Evolutionary conservation across 2,329 filamentous ascomycete genomes (phyloP), one percentile per base, ranked within the genome.

Genomic region (Emericellopsis atlantica): DNA sequence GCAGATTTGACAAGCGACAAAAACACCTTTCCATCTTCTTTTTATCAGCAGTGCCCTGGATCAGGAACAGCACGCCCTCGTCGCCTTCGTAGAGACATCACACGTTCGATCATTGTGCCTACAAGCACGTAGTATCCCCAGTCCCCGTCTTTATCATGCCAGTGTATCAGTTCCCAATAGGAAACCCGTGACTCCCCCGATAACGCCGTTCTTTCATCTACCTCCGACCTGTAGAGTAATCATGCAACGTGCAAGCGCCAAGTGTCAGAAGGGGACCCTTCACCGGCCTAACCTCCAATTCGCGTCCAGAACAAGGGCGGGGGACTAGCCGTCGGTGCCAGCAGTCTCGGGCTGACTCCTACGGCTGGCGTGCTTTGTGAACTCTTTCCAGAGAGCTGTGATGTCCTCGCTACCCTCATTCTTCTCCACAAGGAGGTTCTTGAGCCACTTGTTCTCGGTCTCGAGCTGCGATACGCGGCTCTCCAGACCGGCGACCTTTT

Each of bases 361-460:
- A 36, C 53, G 47, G 40, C 46, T 51, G 21, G 40, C 54, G 44
- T 54, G 58, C 60, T 64, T 59, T 36, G 60, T 61, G 42, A 69
- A 68, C 47, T 74, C 72, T 48, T 72, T 71, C 49, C 71, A 64
- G 40, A 75, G 57, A 0, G 66, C 62, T 29, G 66, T 57, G 36
- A 75, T 61, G 43, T 73, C 64, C 32, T 75, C 71, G 49, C 65
- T 70, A 48, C 69, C 69, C 47, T 81, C 81, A 50, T 86, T 85
- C 70, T 89, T 90, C 60, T 89, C 84, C 39, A 84, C 83, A 37
- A 90, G 76, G 32, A 88, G 68, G 57, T 83, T 81, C 69, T 84
- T 84, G 48, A 88, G 63, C 83, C 82, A 87, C 56, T 83, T 81
- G 63, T 88, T 88, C 64, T 88, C 82, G 51, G 81, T 83, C 65